These are phyloP conservation scores for Theobroma grandiflorum DNA, from an alignment of 441 rosid species.

Conservation along the genomic window DNA sequence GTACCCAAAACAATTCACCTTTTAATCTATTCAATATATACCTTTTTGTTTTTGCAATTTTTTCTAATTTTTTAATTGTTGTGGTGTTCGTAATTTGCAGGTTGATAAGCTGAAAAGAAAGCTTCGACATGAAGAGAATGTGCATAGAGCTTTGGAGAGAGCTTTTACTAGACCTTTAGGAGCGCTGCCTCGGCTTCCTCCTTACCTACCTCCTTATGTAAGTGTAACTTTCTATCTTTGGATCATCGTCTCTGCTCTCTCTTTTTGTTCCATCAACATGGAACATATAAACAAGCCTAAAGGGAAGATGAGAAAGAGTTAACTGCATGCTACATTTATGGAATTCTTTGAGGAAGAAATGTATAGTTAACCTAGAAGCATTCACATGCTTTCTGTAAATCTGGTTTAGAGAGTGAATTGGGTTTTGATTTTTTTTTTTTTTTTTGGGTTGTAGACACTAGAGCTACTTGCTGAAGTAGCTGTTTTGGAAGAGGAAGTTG, in stretches of 20 bases:
- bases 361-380: background rate
- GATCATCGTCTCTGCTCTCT: conserved; percentile 7
- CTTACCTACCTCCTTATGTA: conserved; percentile 85
- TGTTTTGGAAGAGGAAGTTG: conserved; percentile 92
- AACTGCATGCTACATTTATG: conserved; percentile 12
- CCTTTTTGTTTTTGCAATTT: background rate
- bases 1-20: conserved; percentile 42
- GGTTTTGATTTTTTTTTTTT: background rate
- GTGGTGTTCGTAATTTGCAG: conserved; percentile 45
- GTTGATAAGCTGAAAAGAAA: conserved; percentile 92
- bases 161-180: conserved; percentile 97
- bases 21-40: background rate
- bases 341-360: conserved; percentile 15
- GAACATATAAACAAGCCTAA: background rate
- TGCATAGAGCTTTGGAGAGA: conserved; percentile 90
- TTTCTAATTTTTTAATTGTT: background rate
- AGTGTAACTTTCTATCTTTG: conserved; percentile 39
- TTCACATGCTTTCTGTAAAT: conserved; percentile 8
- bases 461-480: conserved; percentile 98
- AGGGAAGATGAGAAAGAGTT: background rate
- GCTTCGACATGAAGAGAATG: conserved; percentile 94
- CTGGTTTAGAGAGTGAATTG: conserved; percentile 18
- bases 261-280: background rate
- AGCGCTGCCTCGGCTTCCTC: conserved; percentile 90
- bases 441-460: conserved; percentile 58